Conservation (phyloP, 2,329 filamentous ascomycete genomes). For the Fusarium haematococcum region DNA sequence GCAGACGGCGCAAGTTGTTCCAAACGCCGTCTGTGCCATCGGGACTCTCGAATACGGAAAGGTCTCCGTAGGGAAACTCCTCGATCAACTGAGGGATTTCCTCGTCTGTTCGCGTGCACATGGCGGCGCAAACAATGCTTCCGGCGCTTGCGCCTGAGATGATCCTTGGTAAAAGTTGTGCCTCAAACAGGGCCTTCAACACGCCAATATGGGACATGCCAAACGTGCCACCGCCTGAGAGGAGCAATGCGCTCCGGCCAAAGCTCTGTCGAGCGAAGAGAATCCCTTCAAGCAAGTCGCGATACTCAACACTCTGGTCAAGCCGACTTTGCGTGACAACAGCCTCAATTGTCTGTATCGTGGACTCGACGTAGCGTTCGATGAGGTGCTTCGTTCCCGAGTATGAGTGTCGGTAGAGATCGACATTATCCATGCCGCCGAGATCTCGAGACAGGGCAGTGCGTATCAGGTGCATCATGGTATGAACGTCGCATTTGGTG, state of each 20-base stretch:
- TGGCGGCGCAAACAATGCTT: constrained; percentile 84
- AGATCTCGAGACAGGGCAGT: constrained; percentile 84
- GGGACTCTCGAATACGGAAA: constrained; percentile 81
- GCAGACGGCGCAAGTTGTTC: constrained; percentile 76
- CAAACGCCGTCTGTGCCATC: constrained; percentile 70
- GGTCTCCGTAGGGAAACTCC: constrained; percentile 81
- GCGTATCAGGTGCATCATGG: constrained; percentile 84
- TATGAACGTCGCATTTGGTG: constrained; percentile 75
- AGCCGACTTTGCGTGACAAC: constrained; percentile 72
- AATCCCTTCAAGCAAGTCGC: constrained; percentile 73
- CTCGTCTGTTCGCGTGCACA: constrained; percentile 82
- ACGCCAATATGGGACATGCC: constrained; percentile 95
- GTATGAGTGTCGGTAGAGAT: constrained; percentile 86
- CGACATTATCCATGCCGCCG: constrained; percentile 86
- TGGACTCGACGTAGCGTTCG: constrained; percentile 86
- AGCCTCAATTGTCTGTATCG: constrained; percentile 77
- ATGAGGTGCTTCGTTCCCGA: constrained; percentile 89
- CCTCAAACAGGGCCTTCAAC: constrained; percentile 82
- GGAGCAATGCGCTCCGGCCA: constrained; percentile 83
- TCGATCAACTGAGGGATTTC: constrained; percentile 78
- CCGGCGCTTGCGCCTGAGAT: constrained; percentile 90
- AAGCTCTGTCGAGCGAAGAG: constrained; percentile 82
- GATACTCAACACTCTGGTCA: constrained; percentile 68
- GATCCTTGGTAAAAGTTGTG: constrained; percentile 81
- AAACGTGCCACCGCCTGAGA: constrained; percentile 89